Percentiles rank a stretch among this genome's conserved stretches.
phyloP scores from a whole-genome alignment of 257 asterid genomes.

The Primulina eburnea region DNA sequence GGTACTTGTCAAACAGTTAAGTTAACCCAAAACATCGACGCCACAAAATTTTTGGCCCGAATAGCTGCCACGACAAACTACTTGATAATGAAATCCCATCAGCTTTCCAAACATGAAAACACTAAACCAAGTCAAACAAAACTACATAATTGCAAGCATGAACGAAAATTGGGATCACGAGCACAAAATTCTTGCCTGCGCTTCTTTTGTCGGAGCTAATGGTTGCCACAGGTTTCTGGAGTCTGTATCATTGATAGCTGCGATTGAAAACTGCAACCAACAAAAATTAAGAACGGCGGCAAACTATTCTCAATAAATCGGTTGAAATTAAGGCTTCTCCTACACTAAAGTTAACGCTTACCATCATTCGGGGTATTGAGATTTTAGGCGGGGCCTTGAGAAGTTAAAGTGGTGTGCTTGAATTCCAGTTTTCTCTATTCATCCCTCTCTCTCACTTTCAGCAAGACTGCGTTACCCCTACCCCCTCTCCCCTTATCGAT shows the following conservation, averaged over 20 bases:
- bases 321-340: conserved; percentile 2
- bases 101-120: conserved; percentile 7
- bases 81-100: background rate
- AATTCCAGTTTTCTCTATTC: background rate
- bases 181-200: conserved; percentile 59
- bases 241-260: conserved; percentile 89
- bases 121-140: conserved; percentile 10
- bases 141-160: conserved; percentile 6
- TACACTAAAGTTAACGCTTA: conserved; percentile 13
- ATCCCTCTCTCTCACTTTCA: background rate
- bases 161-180: conserved; percentile 7
- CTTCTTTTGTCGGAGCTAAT: conserved; percentile 94
- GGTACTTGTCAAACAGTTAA: background rate
- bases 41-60: conserved; percentile 4
- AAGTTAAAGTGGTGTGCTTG: background rate
- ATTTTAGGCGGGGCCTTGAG: conserved; percentile 35
- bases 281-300: conserved; percentile 15
- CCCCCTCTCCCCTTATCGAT: too few relatives aligned
- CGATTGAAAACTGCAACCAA: conserved; percentile 72
- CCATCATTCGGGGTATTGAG: conserved; percentile 32
- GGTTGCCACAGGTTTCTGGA: conserved; percentile 78
- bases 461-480: too few relatives aligned
- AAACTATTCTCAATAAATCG: background rate
- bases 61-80: conserved; percentile 1
- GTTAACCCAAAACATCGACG: background rate